phyloP scores from a whole-genome alignment of 352 stramenopile genomes.

The Phytophthora europaea region DNA sequence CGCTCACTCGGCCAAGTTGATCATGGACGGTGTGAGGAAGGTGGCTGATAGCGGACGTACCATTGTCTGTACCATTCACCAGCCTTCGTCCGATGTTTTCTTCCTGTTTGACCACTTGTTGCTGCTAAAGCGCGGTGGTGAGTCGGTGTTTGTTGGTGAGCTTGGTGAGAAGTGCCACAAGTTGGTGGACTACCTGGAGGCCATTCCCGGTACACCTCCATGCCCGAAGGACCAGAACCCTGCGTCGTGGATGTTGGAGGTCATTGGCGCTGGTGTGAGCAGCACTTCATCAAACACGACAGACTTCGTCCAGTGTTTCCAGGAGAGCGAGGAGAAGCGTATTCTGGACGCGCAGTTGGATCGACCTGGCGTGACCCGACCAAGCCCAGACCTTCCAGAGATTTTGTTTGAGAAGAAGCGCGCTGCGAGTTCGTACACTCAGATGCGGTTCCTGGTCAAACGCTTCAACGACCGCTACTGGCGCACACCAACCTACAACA shows the following conservation, averaged over 20 bases:
- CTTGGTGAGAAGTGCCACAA: conserved; percentile 41
- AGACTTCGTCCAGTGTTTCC: conserved; percentile 55
- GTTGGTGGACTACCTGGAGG: conserved; percentile 60
- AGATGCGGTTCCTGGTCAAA: conserved; percentile 39
- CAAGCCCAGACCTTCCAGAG: conserved; percentile 25
- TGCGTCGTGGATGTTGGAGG: conserved; percentile 61
- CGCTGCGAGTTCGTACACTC: conserved; percentile 39
- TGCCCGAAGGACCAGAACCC: conserved; percentile 51
- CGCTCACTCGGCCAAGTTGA: conserved; percentile 75
- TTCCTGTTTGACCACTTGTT: conserved; percentile 87
- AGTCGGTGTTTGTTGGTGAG: conserved; percentile 63
- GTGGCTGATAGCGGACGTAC: conserved; percentile 70
- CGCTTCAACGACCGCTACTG: conserved; percentile 58
- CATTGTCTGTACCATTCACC: conserved; percentile 93
- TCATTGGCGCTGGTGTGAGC: conserved; percentile 46
- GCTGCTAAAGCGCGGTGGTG: conserved; percentile 61
- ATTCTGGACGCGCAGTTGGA: conserved; percentile 31
- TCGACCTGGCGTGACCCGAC: conserved; percentile 27
- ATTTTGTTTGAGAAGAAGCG: conserved; percentile 47
- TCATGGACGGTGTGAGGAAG: conserved; percentile 87
- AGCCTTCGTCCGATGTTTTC: conserved; percentile 90
- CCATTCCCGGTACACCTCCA: conserved; percentile 34
- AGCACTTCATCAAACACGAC: conserved; percentile 23
- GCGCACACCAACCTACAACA: conserved; percentile 88
- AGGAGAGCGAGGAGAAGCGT: conserved; percentile 37